A percentile compares a stretch with the other conserved stretches of the same genome.
phyloP scores from a whole-genome alignment of 805 yeast species.

The Candida alai region DNA sequence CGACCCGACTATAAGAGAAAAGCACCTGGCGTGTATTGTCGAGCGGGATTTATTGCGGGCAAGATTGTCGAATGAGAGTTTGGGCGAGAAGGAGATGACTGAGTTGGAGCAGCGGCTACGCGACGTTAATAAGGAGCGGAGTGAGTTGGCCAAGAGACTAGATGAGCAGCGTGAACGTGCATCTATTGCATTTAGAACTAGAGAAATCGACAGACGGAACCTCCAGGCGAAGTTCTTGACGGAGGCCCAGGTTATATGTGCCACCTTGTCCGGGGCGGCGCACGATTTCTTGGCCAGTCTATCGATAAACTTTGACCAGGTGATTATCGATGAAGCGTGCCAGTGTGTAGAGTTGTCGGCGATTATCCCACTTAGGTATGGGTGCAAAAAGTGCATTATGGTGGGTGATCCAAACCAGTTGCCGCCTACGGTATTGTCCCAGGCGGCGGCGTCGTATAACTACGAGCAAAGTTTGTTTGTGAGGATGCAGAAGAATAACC shows the following conservation, averaged over 20 bases:
- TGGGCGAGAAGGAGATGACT: constrained; percentile 40
- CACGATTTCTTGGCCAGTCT: constrained; percentile 77
- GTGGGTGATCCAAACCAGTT: constrained; percentile 98
- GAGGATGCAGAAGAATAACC: constrained; percentile 74
- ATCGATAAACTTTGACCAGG: constrained; percentile 80
- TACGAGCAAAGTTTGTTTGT: constrained; percentile 94
- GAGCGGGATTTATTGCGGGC: constrained; percentile 56
- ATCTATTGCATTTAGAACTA: constrained; percentile 63
- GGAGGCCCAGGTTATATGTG: constrained; percentile 80
- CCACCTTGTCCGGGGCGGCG: constrained; percentile 92
- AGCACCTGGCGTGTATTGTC: constrained; percentile 47
- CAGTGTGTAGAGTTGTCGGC: constrained; percentile 94
- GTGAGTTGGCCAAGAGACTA: constrained; percentile 65
- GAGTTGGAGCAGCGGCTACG: constrained; percentile 49
- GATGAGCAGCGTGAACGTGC: constrained; percentile 78
- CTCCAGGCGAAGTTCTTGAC: constrained; percentile 68
- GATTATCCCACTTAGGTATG: constrained; percentile 87
- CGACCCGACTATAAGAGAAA: constrained; percentile 48
- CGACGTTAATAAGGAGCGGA: constrained; percentile 56
- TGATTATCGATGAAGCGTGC: constrained; percentile 94
- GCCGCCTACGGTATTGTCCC: constrained; percentile 94
- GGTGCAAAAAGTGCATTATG: constrained; percentile 87
- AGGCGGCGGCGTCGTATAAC: constrained; percentile 70
- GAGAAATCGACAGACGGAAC: constrained; percentile 74
- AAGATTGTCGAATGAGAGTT: constrained; percentile 19